A percentile compares a stretch with the other conserved stretches of the same genome.
These are phyloP conservation scores for Phylloboletellus chloephorus DNA, from an alignment of 1,284 basidiomycete species.

Conservation along the genomic window DNA sequence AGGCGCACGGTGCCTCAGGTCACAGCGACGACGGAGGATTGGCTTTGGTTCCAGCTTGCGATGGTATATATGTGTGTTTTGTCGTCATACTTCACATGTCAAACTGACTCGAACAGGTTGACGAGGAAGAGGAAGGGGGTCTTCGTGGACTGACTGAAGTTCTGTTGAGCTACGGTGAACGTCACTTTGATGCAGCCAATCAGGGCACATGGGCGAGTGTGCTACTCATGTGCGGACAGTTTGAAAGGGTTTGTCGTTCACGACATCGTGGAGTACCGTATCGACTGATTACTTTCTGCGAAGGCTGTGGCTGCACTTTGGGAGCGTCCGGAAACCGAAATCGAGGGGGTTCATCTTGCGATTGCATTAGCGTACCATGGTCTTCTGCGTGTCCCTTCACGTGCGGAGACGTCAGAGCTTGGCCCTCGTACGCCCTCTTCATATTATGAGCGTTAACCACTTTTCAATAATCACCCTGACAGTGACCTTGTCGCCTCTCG, in stretches of 20 bases:
- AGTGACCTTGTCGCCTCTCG: slow-evolving; percentile 63
- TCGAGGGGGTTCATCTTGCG: slow-evolving; percentile 93
- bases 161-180: slow-evolving; percentile 83
- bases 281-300: slow-evolving; percentile 1
- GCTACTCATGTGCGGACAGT: slow-evolving; percentile 88
- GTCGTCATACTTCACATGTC: neutral
- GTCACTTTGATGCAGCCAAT: slow-evolving; percentile 78
- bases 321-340: slow-evolving; percentile 82
- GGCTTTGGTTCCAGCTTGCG: slow-evolving; percentile 96
- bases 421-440: slow-evolving; percentile 61
- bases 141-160: slow-evolving; percentile 77
- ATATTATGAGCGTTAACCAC: neutral
- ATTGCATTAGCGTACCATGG: slow-evolving; percentile 94
- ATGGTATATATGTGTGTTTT: slow-evolving; percentile 46
- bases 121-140: slow-evolving; percentile 76
- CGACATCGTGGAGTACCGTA: neutral
- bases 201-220: slow-evolving; percentile 86
- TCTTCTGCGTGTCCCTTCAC: slow-evolving; percentile 76
- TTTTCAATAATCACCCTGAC: neutral
- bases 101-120: slow-evolving; percentile 41
- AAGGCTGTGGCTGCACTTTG: slow-evolving; percentile 78
- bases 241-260: slow-evolving; percentile 68
- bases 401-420: slow-evolving; percentile 76
- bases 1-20: slow-evolving; percentile 80
- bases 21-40: slow-evolving; percentile 92